Conservation (phyloP, 345 rosid genomes). For the Lumnitzera littorea region DNA sequence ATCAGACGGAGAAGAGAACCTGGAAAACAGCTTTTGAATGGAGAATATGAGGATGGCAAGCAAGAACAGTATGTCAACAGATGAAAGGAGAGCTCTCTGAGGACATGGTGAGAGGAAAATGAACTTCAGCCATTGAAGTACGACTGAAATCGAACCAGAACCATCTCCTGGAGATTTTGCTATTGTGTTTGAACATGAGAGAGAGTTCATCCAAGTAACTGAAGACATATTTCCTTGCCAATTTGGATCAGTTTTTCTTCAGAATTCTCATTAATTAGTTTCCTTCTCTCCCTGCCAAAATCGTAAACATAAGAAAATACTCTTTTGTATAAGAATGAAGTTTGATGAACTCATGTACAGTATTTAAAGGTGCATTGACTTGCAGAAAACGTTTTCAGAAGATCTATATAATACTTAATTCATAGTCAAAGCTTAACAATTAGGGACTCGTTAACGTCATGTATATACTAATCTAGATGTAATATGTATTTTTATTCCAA, state of each 20-base stretch:
- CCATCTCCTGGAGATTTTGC: constrained; percentile 19
- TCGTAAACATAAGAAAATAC: not conserved
- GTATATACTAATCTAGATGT: too few species aligned
- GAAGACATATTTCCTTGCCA: constrained; percentile 28
- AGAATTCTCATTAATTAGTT: constrained; percentile 1
- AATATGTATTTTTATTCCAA: too few species aligned
- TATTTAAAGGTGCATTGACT: too few species aligned
- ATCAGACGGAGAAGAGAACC: constrained; percentile 30
- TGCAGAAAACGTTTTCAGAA: too few species aligned
- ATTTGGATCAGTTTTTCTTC: constrained; percentile 3
- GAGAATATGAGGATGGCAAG: constrained; percentile 38
- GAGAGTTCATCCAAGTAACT: constrained; percentile 43
- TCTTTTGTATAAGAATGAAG: not conserved
- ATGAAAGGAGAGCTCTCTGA: constrained; percentile 58
- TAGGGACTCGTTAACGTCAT: too few species aligned
- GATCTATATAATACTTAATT: too few species aligned
- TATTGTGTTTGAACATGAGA: constrained; percentile 55
- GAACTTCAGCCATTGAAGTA: constrained; percentile 69
- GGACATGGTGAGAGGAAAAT: constrained; percentile 73
- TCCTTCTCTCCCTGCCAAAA: constrained; percentile 18
- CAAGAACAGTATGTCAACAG: constrained; percentile 47
- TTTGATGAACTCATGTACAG: too few species aligned
- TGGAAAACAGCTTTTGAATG: constrained; percentile 36
- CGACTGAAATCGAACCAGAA: constrained; percentile 23
- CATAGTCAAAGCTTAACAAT: too few species aligned